Percentiles rank a stretch among this genome's conserved stretches.
Conservation (phyloP, 2,329 filamentous ascomycete species). For the Keithomyces neogunnii region DNA sequence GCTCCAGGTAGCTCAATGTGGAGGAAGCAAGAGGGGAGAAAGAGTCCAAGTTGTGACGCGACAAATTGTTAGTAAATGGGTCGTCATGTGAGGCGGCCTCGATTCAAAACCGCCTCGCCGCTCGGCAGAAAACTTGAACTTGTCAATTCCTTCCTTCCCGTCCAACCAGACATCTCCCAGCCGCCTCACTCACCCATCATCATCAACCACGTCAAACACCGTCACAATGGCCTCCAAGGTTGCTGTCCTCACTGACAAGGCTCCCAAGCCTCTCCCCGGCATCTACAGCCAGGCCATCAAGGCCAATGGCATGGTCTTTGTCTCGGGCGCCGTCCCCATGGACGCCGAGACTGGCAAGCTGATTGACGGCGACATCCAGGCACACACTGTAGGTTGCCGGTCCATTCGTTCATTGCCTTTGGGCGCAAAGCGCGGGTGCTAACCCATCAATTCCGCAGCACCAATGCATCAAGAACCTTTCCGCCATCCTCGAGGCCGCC, state of each 20-base stretch:
- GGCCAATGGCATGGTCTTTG: slow-evolving; percentile 59
- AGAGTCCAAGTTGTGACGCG: too few species aligned
- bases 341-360: slow-evolving; percentile 49
- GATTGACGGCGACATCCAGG: slow-evolving; percentile 54
- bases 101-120: not conserved
- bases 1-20: too few species aligned
- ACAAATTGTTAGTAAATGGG: not conserved
- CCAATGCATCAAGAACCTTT: slow-evolving; percentile 63
- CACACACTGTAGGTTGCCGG: slow-evolving; percentile 44
- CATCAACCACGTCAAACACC: not conserved
- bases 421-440: not conserved
- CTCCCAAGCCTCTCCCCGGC: slow-evolving; percentile 29
- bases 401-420: not conserved
- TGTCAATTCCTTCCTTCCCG: not conserved
- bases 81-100: not conserved
- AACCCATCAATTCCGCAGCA: slow-evolving; percentile 22
- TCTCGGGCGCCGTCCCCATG: slow-evolving; percentile 64
- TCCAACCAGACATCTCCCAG: not conserved
- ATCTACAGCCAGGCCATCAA: slow-evolving; percentile 51
- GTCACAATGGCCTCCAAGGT: slow-evolving; percentile 24
- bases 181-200: not conserved
- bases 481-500: slow-evolving; percentile 60
- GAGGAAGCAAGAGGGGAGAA: too few species aligned
- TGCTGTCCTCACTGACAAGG: slow-evolving; percentile 30
- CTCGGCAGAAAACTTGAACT: not conserved